Conservation (phyloP, 2,329 filamentous ascomycete genomes). For the Tolypocladium tropicale region DNA sequence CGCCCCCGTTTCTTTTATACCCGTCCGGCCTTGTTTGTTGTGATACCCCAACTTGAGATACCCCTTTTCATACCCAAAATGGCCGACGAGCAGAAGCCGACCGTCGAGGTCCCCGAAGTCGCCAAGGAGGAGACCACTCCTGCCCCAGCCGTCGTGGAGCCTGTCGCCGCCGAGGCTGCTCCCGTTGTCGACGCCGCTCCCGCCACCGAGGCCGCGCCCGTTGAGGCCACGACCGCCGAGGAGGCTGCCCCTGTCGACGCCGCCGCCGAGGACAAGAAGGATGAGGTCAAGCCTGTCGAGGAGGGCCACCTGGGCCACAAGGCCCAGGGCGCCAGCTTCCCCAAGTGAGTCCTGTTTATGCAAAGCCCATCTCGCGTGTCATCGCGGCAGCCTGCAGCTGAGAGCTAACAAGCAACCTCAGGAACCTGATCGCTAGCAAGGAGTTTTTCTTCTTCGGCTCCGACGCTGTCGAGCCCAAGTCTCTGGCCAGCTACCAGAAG, state of each 20-base stretch:
- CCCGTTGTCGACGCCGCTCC: slow-evolving; percentile 31
- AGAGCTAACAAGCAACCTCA: slow-evolving; percentile 24
- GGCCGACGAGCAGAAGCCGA: slow-evolving; percentile 65
- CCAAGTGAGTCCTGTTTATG: slow-evolving; percentile 60
- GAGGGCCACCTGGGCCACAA: slow-evolving; percentile 87
- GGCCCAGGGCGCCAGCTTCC: slow-evolving; percentile 65
- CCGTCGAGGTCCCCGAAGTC: slow-evolving; percentile 34
- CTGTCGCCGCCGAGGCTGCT: slow-evolving; percentile 27
- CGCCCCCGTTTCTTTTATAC: slow-evolving; percentile 27
- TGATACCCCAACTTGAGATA: slow-evolving; percentile 40
- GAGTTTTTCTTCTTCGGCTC: slow-evolving; percentile 83
- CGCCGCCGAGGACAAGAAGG: slow-evolving; percentile 31
- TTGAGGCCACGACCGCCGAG: slow-evolving; percentile 27
- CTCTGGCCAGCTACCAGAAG: slow-evolving; percentile 69
- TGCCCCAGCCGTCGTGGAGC: slow-evolving; percentile 22
- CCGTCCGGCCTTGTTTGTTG: slow-evolving; percentile 31
- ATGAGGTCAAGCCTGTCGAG: slow-evolving; percentile 59
- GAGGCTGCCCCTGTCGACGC: slow-evolving; percentile 30
- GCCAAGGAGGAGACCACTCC: slow-evolving; percentile 43
- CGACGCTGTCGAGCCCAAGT: slow-evolving; percentile 63
- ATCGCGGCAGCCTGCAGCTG: neutral
- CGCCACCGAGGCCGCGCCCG: slow-evolving; percentile 28
- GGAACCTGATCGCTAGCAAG: slow-evolving; percentile 84
- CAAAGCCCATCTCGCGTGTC: neutral
- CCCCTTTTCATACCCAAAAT: slow-evolving; percentile 43